phyloP scores from a whole-genome alignment of 768 basidiomycete species.

The Pleurotus citrinopileatus region DNA sequence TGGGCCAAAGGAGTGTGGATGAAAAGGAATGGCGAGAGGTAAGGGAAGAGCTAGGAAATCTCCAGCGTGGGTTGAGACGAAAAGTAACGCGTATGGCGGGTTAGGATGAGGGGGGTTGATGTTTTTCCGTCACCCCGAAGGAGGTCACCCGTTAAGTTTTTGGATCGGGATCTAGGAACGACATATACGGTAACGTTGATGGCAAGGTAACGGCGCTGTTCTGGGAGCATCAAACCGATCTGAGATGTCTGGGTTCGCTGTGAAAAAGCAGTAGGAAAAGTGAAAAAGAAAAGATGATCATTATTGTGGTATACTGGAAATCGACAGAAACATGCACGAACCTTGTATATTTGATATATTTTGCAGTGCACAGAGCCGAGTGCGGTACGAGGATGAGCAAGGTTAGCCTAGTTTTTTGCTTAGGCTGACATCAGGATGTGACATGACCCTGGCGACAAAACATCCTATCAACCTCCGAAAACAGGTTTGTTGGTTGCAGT shows the following conservation, averaged over 20 bases:
- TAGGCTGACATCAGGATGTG: not conserved
- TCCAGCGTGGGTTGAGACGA: conserved; percentile 4
- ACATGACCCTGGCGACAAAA: not conserved
- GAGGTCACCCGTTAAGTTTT: not conserved
- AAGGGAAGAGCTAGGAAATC: not conserved
- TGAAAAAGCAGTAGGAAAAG: conserved; percentile 5
- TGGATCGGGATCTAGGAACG: conserved; percentile 37
- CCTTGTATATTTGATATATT: too few relatives aligned
- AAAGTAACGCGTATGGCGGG: conserved; percentile 3
- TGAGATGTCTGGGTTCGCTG: not conserved
- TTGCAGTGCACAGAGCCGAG: not conserved
- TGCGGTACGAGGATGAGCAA: not conserved
- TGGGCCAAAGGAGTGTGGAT: conserved; percentile 7
- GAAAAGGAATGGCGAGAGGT: conserved; percentile 6
- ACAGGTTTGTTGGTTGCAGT: not conserved
- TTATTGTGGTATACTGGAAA: too few relatives aligned
- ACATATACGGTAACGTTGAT: conserved; percentile 18
- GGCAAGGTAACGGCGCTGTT: conserved; percentile 22
- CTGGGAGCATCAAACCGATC: conserved; percentile 8
- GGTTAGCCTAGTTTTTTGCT: not conserved
- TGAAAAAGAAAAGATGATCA: conserved; percentile 8
- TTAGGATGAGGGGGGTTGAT: not conserved
- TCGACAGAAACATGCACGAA: too few relatives aligned
- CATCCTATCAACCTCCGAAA: not conserved
- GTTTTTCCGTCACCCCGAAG: conserved; percentile 8